Percentiles rank a stretch among this genome's conserved stretches.
These are phyloP conservation scores for Podaxis sp. DNA, from an alignment of 768 basidiomycete genomes.

Conservation along the genomic window DNA sequence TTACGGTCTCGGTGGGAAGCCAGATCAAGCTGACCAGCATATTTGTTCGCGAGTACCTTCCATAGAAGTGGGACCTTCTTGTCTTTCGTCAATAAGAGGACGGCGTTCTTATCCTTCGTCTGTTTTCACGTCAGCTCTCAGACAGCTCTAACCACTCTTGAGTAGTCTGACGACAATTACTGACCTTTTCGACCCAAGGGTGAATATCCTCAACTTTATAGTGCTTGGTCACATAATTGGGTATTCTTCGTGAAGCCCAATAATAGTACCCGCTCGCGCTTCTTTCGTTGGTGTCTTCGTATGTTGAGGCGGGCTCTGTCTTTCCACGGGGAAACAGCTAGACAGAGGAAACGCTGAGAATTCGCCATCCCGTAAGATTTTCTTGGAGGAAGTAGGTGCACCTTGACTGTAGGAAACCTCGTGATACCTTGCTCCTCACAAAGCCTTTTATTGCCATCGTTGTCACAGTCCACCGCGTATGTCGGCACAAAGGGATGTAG, in stretches of 20 bases:
- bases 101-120: conserved; percentile 46
- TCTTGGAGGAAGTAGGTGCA: conserved; percentile 23
- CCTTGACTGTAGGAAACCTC: conserved; percentile 92
- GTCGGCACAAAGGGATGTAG: conserved; percentile 81
- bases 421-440: conserved; percentile 81
- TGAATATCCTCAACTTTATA: conserved; percentile 53
- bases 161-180: conserved; percentile 18
- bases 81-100: conserved; percentile 70
- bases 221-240: conserved; percentile 63
- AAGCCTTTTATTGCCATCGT: conserved; percentile 70
- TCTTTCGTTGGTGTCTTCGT: conserved; percentile 53
- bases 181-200: conserved; percentile 71
- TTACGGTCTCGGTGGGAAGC: conserved; percentile 64
- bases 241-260: conserved; percentile 75
- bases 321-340: conserved; percentile 78
- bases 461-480: conserved; percentile 91
- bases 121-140: conserved; percentile 7
- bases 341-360: neutral
- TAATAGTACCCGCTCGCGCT: conserved; percentile 71
- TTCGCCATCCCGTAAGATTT: neutral
- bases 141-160: neutral
- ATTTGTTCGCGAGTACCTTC: conserved; percentile 76
- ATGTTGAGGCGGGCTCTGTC: conserved; percentile 58
- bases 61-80: conserved; percentile 75
- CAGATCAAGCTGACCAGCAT: conserved; percentile 58